These are phyloP conservation scores for Haematococcus lacustris DNA, from an alignment of 139 green algal genomes.

Conservation along the genomic window DNA sequence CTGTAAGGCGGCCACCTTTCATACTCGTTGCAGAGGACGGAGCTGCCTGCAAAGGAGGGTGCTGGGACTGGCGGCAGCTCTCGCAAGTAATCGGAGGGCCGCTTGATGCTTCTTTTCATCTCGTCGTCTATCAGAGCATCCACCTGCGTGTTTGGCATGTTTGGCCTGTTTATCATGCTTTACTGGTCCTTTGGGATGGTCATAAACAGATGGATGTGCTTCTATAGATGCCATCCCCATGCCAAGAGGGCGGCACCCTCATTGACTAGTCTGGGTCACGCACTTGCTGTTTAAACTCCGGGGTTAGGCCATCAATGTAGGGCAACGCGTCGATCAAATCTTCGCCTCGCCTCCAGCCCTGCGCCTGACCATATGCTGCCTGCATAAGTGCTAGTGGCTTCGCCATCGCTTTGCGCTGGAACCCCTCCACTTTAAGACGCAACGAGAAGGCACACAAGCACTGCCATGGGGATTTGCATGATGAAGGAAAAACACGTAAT, in stretches of 20 bases:
- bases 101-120: conserved; percentile 47
- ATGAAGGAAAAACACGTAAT: too few relatives aligned
- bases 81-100: conserved; percentile 60
- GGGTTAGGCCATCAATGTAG: conserved; percentile 61
- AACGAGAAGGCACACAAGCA: too few relatives aligned
- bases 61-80: conserved; percentile 51
- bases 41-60: conserved; percentile 45
- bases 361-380: conserved; percentile 25
- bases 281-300: too few relatives aligned
- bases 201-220: too few relatives aligned
- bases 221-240: too few relatives aligned
- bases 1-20: conserved; percentile 36
- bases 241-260: too few relatives aligned
- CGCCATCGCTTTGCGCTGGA: too few relatives aligned
- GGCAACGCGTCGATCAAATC: conserved; percentile 69
- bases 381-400: conserved; percentile 32
- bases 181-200: too few relatives aligned
- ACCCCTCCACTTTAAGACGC: too few relatives aligned
- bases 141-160: conserved; percentile 25
- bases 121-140: conserved; percentile 72
- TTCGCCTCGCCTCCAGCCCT: conserved; percentile 46
- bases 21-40: conserved; percentile 60
- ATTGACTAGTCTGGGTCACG: too few relatives aligned
- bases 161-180: too few relatives aligned
- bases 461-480: too few relatives aligned